Conservation (phyloP, 1,284 basidiomycete genomes). For the Cutaneotrichosporon cutaneum region DNA sequence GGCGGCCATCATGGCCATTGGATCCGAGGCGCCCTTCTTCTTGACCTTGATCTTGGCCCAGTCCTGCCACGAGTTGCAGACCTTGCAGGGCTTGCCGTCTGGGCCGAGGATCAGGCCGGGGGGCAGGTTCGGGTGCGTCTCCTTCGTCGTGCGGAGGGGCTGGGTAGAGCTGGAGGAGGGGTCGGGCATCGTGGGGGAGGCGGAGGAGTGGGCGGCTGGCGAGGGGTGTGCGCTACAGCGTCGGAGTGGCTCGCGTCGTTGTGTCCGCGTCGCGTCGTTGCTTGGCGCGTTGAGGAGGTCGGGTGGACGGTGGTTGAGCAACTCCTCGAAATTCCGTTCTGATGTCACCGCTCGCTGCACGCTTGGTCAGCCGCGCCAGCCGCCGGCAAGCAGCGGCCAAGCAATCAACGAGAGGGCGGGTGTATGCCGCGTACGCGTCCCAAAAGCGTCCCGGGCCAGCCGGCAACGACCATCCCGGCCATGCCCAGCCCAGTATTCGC, state of each 20-base stretch:
- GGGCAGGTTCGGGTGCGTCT: constrained; percentile 56
- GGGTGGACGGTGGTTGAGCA: neutral
- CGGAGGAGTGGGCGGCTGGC: no score
- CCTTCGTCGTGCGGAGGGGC: constrained; percentile 42
- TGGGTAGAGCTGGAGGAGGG: neutral
- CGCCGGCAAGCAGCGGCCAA: neutral
- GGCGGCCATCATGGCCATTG: constrained; percentile 29
- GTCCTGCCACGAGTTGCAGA: constrained; percentile 75
- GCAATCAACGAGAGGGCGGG: no score
- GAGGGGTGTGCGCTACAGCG: no score
- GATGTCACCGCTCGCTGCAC: neutral
- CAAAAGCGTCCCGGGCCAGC: no score
- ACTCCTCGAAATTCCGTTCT: neutral
- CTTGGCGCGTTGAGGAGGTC: neutral
- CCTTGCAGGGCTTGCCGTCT: constrained; percentile 91
- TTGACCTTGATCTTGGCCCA: constrained; percentile 61
- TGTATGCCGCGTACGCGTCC: no score
- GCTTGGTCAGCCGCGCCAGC: neutral
- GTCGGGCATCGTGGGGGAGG: no score
- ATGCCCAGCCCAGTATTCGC: no score
- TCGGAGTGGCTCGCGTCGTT: no score
- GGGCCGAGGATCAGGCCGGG: constrained; percentile 82
- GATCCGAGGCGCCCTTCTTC: constrained; percentile 33
- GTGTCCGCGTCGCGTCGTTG: neutral
- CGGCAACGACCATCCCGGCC: no score